Evolutionary conservation across 495 filamentous ascomycete genomes (phyloP).

Genomic region (Aspergillus kassunensis): DNA sequence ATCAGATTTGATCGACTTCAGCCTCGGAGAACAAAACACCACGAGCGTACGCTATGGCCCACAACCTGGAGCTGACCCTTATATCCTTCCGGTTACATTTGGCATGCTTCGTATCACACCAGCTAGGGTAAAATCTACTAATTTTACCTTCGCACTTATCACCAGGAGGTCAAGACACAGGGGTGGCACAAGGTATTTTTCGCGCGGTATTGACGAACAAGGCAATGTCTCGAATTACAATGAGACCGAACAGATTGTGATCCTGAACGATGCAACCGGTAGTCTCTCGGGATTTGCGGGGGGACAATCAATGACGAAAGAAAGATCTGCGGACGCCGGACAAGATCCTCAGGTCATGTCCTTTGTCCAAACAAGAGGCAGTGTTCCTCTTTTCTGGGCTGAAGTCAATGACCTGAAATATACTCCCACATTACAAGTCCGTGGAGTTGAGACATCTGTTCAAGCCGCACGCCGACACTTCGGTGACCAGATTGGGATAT

Average conservation of each 20-base stretch:
- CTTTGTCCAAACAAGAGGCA: slow-evolving; percentile 93
- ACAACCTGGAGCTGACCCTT: slow-evolving; percentile 80
- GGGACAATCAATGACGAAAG: slow-evolving; percentile 68
- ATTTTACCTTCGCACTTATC: slow-evolving; percentile 81
- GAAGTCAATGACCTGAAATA: slow-evolving; percentile 90
- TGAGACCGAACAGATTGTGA: slow-evolving; percentile 88
- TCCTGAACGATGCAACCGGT: slow-evolving; percentile 74
- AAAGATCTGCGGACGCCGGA: slow-evolving; percentile 53
- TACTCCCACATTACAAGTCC: slow-evolving; percentile 82
- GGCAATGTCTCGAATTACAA: slow-evolving; percentile 98
- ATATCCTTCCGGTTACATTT: slow-evolving; percentile 90
- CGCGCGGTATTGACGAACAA: slow-evolving; percentile 84
- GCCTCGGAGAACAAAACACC: slow-evolving; percentile 44
- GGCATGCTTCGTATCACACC: slow-evolving; percentile 86
- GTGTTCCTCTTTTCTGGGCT: slow-evolving; percentile 91
- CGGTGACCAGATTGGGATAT: slow-evolving; percentile 81
- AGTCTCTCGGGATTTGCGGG: slow-evolving; percentile 79
- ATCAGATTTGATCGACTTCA: slow-evolving; percentile 85
- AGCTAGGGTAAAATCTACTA: slow-evolving; percentile 74
- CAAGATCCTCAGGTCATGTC: slow-evolving; percentile 83
- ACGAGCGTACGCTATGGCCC: slow-evolving; percentile 53
- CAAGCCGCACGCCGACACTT: slow-evolving; percentile 81
- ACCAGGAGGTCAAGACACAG: slow-evolving; percentile 81
- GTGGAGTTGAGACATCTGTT: slow-evolving; percentile 76
- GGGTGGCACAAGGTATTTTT: slow-evolving; percentile 90